phyloP scores from a whole-genome alignment of 257 asterid genomes.

The Misopates orontium region DNA sequence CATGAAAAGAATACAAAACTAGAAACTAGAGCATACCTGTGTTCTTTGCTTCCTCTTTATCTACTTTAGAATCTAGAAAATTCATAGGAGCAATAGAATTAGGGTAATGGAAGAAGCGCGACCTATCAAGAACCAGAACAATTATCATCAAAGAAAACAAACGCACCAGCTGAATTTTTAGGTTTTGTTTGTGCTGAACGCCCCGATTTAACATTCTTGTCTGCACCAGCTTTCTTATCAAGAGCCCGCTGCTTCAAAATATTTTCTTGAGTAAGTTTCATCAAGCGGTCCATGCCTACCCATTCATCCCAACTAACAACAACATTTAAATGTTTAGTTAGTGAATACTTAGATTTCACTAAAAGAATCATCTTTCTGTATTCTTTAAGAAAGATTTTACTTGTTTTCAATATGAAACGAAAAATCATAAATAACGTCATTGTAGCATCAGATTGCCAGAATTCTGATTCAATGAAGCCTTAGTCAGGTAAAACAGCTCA shows the following conservation, averaged over 20 bases:
- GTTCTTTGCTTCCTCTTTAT: constrained; percentile 61
- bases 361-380: constrained; percentile 8
- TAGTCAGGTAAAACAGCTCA: background rate
- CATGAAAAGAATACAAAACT: constrained; percentile 1
- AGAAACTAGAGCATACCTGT: constrained; percentile 41
- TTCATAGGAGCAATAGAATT: constrained; percentile 29
- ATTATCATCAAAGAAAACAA: constrained; percentile 14
- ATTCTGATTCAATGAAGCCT: background rate
- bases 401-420: constrained; percentile 15
- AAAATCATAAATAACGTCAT: constrained; percentile 6
- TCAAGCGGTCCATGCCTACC: constrained; percentile 82
- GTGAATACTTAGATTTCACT: constrained; percentile 25
- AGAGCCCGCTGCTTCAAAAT: constrained; percentile 73
- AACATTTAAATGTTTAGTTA: constrained; percentile 32
- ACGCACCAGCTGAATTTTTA: constrained; percentile 73
- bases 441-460: constrained; percentile 19
- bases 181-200: constrained; percentile 77
- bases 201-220: constrained; percentile 66
- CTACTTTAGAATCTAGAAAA: constrained; percentile 58
- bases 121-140: constrained; percentile 13
- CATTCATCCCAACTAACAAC: constrained; percentile 96
- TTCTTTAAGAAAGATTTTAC: constrained; percentile 14
- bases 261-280: constrained; percentile 80
- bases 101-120: constrained; percentile 21
- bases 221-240: constrained; percentile 77